phyloP scores from a whole-genome alignment of 2,329 filamentous ascomycete species.

The Alternaria arborescens region DNA sequence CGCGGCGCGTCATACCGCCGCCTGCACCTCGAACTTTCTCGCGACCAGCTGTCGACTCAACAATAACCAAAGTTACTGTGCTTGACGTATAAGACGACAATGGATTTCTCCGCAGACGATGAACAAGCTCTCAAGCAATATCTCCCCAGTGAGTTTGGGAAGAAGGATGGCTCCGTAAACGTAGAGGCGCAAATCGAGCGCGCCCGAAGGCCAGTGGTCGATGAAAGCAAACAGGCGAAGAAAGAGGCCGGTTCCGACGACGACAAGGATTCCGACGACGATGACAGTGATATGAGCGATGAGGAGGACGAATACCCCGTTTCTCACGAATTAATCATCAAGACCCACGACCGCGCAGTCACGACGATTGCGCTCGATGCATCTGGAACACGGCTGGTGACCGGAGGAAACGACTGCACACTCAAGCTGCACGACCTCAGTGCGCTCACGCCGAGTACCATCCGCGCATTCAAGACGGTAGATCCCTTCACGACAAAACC shows the following conservation, averaged over 20 bases:
- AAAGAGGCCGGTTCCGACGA: constrained; percentile 43
- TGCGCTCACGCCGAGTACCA: constrained; percentile 92
- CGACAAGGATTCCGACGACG: constrained; percentile 52
- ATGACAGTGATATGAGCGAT: constrained; percentile 67
- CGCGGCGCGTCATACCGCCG: constrained; percentile 24
- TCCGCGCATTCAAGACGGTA: constrained; percentile 90
- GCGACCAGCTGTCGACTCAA: neutral
- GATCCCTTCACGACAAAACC: constrained; percentile 84
- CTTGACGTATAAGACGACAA: constrained; percentile 18
- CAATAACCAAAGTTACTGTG: constrained; percentile 10
- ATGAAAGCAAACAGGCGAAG: constrained; percentile 40
- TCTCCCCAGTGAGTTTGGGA: constrained; percentile 85
- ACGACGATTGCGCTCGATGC: constrained; percentile 86
- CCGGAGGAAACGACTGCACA: constrained; percentile 89
- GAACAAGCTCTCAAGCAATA: constrained; percentile 79
- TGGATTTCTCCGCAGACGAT: constrained; percentile 47
- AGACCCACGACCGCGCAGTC: constrained; percentile 88
- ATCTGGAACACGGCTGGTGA: constrained; percentile 82
- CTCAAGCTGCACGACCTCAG: constrained; percentile 95
- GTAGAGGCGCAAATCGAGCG: constrained; percentile 82
- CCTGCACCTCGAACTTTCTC: constrained; percentile 9
- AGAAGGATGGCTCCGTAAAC: constrained; percentile 76
- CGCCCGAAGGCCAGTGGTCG: constrained; percentile 69
- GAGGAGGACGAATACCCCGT: constrained; percentile 89
- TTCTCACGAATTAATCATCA: constrained; percentile 90